A percentile compares a stretch with the other conserved stretches of the same genome.
These are phyloP conservation scores for Ampelomyces quisqualis DNA, from an alignment of 2,329 filamentous ascomycete genomes.

Conservation along the genomic window DNA sequence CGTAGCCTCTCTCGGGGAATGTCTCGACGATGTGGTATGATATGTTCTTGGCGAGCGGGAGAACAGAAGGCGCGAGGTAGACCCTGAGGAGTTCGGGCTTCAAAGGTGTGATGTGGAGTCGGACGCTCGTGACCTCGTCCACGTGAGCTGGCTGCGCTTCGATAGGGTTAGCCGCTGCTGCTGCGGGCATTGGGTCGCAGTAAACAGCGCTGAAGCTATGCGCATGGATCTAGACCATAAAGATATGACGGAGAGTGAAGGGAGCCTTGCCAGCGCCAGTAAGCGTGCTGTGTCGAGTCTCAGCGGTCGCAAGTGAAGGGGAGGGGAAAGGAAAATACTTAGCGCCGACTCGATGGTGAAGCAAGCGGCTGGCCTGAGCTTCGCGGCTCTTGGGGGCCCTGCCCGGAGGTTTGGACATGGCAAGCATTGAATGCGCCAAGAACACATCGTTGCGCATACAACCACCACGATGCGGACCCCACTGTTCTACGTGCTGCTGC, in stretches of 20 bases:
- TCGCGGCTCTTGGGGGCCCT: conserved; percentile 8
- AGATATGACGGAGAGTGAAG: conserved; percentile 2
- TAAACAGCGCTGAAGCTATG: conserved; percentile 1
- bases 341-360: conserved; percentile 25
- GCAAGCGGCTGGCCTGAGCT: conserved; percentile 17
- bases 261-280: conserved; percentile 11
- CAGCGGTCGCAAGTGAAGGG: conserved; percentile 10
- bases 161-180: conserved; percentile 27
- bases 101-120: conserved; percentile 87
- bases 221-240: conserved; percentile 1
- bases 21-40: conserved; percentile 86
- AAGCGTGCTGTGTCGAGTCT: conserved; percentile 16
- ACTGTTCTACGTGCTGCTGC: conserved; percentile 22
- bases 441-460: not conserved
- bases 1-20: conserved; percentile 87
- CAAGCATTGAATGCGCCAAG: conserved; percentile 3
- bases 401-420: conserved; percentile 11
- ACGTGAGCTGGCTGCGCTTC: conserved; percentile 15
- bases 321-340: conserved; percentile 40
- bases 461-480: conserved; percentile 25
- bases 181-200: conserved; percentile 36
- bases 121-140: conserved; percentile 38
- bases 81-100: conserved; percentile 70
- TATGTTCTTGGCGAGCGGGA: conserved; percentile 69
- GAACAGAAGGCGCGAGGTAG: conserved; percentile 68